These are phyloP conservation scores for Elaeagnus macrophylla DNA, from an alignment of 306 rosid species.

Conservation along the genomic window DNA sequence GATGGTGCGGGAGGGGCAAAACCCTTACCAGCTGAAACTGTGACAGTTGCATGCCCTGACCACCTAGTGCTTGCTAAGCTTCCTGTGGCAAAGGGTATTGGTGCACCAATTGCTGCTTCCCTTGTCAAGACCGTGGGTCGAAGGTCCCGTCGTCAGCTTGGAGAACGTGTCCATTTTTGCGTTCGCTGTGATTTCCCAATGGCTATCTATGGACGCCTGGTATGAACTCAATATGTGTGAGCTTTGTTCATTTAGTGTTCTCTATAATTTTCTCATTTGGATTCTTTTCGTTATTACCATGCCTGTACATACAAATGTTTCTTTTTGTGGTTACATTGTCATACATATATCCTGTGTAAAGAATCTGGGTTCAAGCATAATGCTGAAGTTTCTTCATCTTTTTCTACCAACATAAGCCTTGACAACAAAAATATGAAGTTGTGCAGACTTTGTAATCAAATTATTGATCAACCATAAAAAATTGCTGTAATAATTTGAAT, in stretches of 20 bases:
- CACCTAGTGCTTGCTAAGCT: conserved; percentile 95
- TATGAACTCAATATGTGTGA: conserved; percentile 16
- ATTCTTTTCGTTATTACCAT: not conserved
- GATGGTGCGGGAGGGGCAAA: conserved; percentile 57
- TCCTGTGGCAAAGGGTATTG: conserved; percentile 94
- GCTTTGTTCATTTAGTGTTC: not conserved
- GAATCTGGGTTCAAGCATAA: no score
- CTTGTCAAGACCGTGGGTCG: conserved; percentile 74
- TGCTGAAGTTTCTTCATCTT: no score
- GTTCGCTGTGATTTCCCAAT: conserved; percentile 93
- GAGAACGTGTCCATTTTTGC: conserved; percentile 92
- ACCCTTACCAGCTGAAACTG: conserved; percentile 54
- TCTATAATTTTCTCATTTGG: not conserved
- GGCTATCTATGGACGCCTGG: conserved; percentile 88
- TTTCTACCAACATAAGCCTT: no score
- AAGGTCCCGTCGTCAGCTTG: conserved; percentile 95
- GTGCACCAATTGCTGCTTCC: conserved; percentile 62
- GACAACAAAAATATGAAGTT: no score
- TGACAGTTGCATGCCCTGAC: conserved; percentile 95
- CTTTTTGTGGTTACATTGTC: not conserved
- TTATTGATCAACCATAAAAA: no score
- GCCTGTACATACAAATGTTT: not conserved
- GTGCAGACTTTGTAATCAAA: no score
- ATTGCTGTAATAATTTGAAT: no score
- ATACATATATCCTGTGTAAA: not conserved